Conservation (phyloP, 2,329 filamentous ascomycete genomes). For the Colletotrichum sp. region DNA sequence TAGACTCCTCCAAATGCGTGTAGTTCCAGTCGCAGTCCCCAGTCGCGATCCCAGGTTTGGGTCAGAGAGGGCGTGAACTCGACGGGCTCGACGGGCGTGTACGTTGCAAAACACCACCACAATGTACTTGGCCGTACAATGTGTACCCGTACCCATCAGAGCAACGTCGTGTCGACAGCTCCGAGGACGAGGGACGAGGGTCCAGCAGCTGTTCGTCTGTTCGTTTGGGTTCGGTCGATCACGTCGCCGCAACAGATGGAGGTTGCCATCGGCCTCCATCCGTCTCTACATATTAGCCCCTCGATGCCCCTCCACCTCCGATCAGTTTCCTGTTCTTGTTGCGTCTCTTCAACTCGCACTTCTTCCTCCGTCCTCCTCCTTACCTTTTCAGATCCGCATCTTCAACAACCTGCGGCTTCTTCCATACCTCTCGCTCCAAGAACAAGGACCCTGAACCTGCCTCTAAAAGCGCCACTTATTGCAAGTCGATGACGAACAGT, state of each 20-base stretch:
- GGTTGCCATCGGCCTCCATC: not conserved
- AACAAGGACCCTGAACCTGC: not conserved
- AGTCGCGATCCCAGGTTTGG: not conserved
- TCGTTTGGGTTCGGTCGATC: slow-evolving; percentile 9
- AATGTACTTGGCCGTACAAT: not conserved
- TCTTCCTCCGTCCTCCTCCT: not conserved
- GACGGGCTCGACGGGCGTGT: not conserved
- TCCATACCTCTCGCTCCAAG: not conserved
- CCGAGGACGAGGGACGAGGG: slow-evolving; percentile 6
- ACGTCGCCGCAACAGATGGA: not conserved
- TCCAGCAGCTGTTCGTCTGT: not conserved
- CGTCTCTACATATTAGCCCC: slow-evolving; percentile 19
- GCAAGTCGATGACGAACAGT: slow-evolving; percentile 18
- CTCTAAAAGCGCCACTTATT: not conserved
- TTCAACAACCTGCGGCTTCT: not conserved
- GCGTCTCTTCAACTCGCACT: not conserved
- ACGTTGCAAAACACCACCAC: not conserved
- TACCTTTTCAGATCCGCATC: not conserved
- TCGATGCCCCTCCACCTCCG: slow-evolving; percentile 6
- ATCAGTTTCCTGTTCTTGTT: not conserved
- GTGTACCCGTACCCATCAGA: not conserved
- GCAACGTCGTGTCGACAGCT: slow-evolving; percentile 3
- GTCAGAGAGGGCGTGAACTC: not conserved
- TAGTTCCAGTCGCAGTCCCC: not conserved
- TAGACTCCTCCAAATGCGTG: slow-evolving; percentile 1